phyloP scores from a whole-genome alignment of 495 filamentous ascomycete genomes.

The Corynascus novoguineensis region DNA sequence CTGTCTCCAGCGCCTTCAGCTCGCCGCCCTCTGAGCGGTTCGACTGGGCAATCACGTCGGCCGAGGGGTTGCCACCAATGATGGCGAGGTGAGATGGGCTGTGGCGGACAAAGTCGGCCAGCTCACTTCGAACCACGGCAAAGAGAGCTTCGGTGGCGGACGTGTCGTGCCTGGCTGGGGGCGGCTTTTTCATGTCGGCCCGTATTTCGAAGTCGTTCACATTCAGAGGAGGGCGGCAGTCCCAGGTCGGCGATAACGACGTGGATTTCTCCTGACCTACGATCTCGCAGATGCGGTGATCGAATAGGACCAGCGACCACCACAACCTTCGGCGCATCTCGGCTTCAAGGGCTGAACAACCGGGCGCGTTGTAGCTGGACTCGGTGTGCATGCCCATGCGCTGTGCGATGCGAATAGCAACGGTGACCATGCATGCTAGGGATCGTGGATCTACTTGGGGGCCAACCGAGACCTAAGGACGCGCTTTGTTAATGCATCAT shows the following conservation, averaged over 20 bases:
- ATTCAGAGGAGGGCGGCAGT: background rate
- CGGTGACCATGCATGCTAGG: background rate
- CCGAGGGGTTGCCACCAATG: background rate
- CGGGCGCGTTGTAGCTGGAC: background rate
- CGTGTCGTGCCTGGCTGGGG: background rate
- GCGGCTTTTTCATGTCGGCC: background rate
- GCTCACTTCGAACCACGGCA: background rate
- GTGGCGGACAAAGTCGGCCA: background rate
- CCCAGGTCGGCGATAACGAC: background rate
- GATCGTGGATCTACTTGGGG: background rate
- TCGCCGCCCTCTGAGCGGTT: background rate
- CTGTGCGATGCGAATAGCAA: background rate
- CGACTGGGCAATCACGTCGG: background rate
- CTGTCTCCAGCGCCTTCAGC: background rate
- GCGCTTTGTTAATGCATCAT: too few relatives aligned
- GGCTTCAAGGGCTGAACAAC: background rate
- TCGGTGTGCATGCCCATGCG: background rate
- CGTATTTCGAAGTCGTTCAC: background rate
- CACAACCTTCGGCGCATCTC: background rate
- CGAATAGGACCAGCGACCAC: background rate
- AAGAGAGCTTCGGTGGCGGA: background rate
- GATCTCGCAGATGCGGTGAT: background rate
- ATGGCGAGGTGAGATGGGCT: background rate
- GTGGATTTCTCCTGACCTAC: background rate
- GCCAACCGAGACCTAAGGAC: background rate